Evolutionary conservation across 2,329 filamentous ascomycete species (phyloP).

Genomic region (Penicillium sp.): DNA sequence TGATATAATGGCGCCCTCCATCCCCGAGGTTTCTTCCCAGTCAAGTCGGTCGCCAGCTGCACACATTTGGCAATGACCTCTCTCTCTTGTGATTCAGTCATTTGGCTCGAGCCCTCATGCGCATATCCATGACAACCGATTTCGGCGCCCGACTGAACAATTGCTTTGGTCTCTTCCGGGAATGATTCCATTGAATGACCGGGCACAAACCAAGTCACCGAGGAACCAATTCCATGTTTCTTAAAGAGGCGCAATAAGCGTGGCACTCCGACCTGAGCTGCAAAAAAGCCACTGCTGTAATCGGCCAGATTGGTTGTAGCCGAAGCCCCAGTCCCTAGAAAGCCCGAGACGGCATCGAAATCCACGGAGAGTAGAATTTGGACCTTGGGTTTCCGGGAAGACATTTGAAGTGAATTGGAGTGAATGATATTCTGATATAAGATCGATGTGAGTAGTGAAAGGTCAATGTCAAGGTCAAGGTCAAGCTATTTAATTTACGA

Average conservation of each 20-base stretch:
- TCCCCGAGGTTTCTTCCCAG: slow-evolving; percentile 62
- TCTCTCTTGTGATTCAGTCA: slow-evolving; percentile 69
- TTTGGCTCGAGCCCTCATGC: slow-evolving; percentile 67
- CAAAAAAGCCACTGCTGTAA: slow-evolving; percentile 56
- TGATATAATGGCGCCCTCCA: slow-evolving; percentile 40
- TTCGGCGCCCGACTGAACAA: slow-evolving; percentile 53
- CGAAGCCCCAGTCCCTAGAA: slow-evolving; percentile 54
- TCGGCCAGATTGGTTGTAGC: slow-evolving; percentile 55
- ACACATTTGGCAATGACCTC: slow-evolving; percentile 74
- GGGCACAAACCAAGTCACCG: slow-evolving; percentile 60
- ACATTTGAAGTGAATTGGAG: not conserved
- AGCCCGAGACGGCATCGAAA: slow-evolving; percentile 60
- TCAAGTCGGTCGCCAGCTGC: slow-evolving; percentile 66
- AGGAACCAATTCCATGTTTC: slow-evolving; percentile 50
- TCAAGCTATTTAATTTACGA: not conserved
- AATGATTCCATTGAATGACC: slow-evolving; percentile 60
- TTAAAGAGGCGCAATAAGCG: slow-evolving; percentile 54
- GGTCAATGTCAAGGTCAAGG: not conserved
- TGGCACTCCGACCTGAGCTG: slow-evolving; percentile 55
- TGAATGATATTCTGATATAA: not conserved
- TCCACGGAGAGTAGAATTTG: slow-evolving; percentile 42
- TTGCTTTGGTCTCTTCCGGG: slow-evolving; percentile 48
- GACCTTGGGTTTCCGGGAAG: slow-evolving; percentile 9
- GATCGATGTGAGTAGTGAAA: not conserved
- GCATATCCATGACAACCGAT: slow-evolving; percentile 59